These are phyloP conservation scores for Ascochyta fabae DNA, from an alignment of 2,329 filamentous ascomycete genomes.

Conservation along the genomic window DNA sequence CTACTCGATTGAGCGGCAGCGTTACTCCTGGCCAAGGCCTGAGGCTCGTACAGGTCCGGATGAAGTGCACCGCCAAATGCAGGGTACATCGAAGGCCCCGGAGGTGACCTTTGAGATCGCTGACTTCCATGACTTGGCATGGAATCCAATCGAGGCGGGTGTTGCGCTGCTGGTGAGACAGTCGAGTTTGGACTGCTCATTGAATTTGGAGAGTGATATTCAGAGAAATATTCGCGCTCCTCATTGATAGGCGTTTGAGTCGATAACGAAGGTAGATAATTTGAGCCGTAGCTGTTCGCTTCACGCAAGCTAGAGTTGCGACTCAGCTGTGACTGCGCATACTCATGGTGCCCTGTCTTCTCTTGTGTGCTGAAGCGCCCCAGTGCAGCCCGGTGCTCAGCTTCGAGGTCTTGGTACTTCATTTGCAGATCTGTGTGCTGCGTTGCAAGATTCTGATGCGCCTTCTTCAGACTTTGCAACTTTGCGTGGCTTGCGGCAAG, in stretches of 20 bases:
- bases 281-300: constrained; percentile 28
- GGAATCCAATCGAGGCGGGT: constrained; percentile 40
- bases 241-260: constrained; percentile 26
- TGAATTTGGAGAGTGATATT: constrained; percentile 41
- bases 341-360: constrained; percentile 24
- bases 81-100: constrained; percentile 30
- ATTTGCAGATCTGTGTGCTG: constrained; percentile 59
- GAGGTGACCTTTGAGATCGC: constrained; percentile 26
- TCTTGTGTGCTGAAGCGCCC: constrained; percentile 33
- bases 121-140: constrained; percentile 28
- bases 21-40: constrained; percentile 8
- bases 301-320: constrained; percentile 39
- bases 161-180: constrained; percentile 24
- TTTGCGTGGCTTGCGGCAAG: constrained; percentile 56
- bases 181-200: constrained; percentile 28
- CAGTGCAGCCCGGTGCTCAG: constrained; percentile 37
- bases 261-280: constrained; percentile 34
- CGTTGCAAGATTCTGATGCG: constrained; percentile 58
- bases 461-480: constrained; percentile 58
- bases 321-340: constrained; percentile 27
- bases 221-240: constrained; percentile 38
- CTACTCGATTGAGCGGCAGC: constrained; percentile 38
- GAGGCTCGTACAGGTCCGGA: constrained; percentile 38
- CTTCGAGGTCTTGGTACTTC: constrained; percentile 51
- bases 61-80: constrained; percentile 32